A percentile compares a stretch with the other conserved stretches of the same genome.
phyloP scores from a whole-genome alignment of 1,284 basidiomycete species.

The Apiotrichum mycotoxinovorans region DNA sequence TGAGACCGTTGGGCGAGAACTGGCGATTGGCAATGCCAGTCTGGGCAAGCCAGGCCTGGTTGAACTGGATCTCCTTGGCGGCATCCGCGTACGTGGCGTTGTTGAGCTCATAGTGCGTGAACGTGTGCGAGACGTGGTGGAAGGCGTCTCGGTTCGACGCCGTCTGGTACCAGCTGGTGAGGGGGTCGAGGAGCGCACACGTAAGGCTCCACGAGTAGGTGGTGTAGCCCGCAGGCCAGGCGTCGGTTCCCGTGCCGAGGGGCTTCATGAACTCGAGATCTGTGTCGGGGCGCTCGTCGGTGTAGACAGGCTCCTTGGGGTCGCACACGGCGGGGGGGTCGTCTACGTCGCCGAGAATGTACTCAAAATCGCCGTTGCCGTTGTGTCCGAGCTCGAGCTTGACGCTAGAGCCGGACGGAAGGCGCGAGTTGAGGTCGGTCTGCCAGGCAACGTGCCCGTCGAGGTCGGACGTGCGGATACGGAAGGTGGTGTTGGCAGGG shows the following conservation, averaged over 20 bases:
- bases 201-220: neutral
- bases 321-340: neutral
- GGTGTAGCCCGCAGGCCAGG: conserved; percentile 5
- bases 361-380: conserved; percentile 12
- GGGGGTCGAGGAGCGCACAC: conserved; percentile 3
- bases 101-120: conserved; percentile 12
- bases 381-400: conserved; percentile 12
- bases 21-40: conserved; percentile 3
- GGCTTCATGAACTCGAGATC: conserved; percentile 10
- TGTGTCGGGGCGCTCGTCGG: neutral
- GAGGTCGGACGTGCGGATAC: conserved; percentile 6
- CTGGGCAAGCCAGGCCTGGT: conserved; percentile 11
- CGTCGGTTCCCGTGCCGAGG: conserved; percentile 4
- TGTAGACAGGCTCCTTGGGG: conserved; percentile 6
- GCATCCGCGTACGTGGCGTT: conserved; percentile 11
- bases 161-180: conserved; percentile 5
- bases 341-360: neutral
- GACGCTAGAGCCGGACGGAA: conserved; percentile 6
- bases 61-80: conserved; percentile 12
- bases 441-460: conserved; percentile 9
- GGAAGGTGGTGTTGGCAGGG: conserved; percentile 1
- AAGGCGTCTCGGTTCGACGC: conserved; percentile 5
- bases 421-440: conserved; percentile 11
- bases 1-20: conserved; percentile 7
- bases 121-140: conserved; percentile 12